Evolutionary conservation across 306 rosid genomes (phyloP).

Genomic region (Hippophae rhamnoides): DNA sequence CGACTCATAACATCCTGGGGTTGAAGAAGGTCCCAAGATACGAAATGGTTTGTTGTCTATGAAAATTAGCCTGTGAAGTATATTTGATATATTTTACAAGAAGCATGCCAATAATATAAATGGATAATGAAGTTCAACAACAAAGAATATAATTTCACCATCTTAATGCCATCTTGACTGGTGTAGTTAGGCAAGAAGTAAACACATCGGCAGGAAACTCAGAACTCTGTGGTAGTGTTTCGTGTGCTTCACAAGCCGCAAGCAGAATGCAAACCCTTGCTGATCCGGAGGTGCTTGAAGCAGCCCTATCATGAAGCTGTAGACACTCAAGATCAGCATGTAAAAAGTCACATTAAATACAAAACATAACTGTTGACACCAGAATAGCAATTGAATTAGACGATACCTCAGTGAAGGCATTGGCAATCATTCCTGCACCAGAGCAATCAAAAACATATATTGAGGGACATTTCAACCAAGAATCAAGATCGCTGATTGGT

Average conservation of each 20-base stretch:
- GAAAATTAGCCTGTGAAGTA: too few species aligned
- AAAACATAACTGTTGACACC: background rate
- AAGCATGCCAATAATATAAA: background rate
- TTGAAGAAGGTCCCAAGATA: too few species aligned
- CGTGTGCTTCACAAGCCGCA: conserved; percentile 96
- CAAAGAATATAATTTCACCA: conserved; percentile 51
- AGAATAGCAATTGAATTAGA: background rate
- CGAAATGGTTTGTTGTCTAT: too few species aligned
- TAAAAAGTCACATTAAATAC: background rate
- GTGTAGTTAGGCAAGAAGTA: conserved; percentile 98
- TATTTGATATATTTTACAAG: too few species aligned
- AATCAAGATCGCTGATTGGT: too few species aligned
- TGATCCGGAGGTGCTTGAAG: conserved; percentile 61
- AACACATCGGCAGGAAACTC: conserved; percentile 98
- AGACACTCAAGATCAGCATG: conserved; percentile 15
- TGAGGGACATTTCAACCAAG: too few species aligned
- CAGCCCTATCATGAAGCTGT: conserved; percentile 76
- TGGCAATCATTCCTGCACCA: conserved; percentile 83
- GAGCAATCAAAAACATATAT: conserved; percentile 86
- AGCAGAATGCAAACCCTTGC: conserved; percentile 91
- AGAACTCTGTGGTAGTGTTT: conserved; percentile 94
- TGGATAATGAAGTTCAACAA: conserved; percentile 10
- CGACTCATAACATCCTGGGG: too few species aligned
- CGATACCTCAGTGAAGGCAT: conserved; percentile 72
- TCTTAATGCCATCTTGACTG: conserved; percentile 95